Conservation (phyloP, 371 early-diverging fungal species). For the Zopfochytrium polystomum region DNA sequence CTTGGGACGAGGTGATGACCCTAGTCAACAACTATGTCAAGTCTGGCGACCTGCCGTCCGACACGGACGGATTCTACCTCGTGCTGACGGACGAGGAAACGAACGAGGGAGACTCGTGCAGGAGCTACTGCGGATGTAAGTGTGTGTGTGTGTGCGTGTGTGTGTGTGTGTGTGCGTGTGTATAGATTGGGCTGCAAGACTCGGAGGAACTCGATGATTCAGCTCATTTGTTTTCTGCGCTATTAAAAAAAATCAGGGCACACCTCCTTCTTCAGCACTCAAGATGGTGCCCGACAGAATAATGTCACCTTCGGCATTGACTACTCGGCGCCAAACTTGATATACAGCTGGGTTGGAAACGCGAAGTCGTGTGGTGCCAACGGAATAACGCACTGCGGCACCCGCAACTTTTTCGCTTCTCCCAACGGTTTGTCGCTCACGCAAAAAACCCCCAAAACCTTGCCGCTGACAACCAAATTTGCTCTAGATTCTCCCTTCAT, state of each 20-base stretch:
- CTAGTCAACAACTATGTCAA: not conserved
- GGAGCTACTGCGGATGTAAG: not conserved
- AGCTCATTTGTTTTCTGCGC: too few species aligned
- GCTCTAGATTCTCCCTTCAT: too few species aligned
- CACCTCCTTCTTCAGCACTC: too few species aligned
- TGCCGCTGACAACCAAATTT: too few species aligned
- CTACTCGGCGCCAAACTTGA: not conserved
- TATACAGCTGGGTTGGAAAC: conserved; percentile 8
- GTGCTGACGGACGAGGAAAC: not conserved
- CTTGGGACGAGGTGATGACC: conserved; percentile 20
- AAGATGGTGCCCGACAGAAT: not conserved
- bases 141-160: too few species aligned
- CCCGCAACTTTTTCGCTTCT: not conserved
- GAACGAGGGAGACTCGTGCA: not conserved
- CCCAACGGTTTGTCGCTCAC: too few species aligned
- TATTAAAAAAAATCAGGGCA: too few species aligned
- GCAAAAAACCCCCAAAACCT: too few species aligned
- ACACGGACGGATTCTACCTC: conserved; percentile 1
- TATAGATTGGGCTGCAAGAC: too few species aligned
- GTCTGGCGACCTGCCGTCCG: not conserved
- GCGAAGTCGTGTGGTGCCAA: not conserved
- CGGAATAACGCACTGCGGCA: not conserved
- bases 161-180: too few species aligned
- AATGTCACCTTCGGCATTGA: not conserved
- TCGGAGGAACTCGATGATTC: too few species aligned